Evolutionary conservation across 2,329 filamentous ascomycete species (phyloP).

Genomic region (Ceratocystis harringtonii): DNA sequence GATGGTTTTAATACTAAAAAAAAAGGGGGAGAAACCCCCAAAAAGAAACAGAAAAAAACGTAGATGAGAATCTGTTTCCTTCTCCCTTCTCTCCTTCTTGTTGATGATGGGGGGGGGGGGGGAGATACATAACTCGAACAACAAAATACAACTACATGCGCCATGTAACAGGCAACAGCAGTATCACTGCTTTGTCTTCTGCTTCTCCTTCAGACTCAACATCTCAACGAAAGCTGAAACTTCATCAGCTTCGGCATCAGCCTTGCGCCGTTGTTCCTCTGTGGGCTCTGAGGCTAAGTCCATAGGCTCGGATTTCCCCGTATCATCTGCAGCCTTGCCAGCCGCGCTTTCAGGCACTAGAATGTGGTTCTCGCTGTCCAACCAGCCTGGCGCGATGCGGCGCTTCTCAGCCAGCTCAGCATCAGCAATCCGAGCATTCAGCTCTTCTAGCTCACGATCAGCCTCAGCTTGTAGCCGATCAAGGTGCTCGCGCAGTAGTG

Average conservation of each 20-base stretch:
- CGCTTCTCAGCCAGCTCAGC: slow-evolving; percentile 67
- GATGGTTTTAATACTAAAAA: not conserved
- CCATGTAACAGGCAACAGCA: not conserved
- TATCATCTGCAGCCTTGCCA: slow-evolving; percentile 18
- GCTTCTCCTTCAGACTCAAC: slow-evolving; percentile 15
- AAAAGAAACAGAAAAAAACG: not conserved
- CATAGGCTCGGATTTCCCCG: slow-evolving; percentile 26
- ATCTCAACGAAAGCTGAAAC: slow-evolving; percentile 12
- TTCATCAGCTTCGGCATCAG: slow-evolving; percentile 31
- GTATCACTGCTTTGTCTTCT: not conserved
- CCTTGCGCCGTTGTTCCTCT: slow-evolving; percentile 11
- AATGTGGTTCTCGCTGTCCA: slow-evolving; percentile 57
- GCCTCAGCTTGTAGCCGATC: slow-evolving; percentile 53
- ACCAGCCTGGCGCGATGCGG: slow-evolving; percentile 63
- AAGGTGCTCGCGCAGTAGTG: slow-evolving; percentile 62
- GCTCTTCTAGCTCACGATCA: slow-evolving; percentile 48
- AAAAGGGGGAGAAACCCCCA: not conserved
- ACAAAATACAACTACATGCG: not conserved
- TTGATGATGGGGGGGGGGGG: not conserved
- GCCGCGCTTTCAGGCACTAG: slow-evolving; percentile 47
- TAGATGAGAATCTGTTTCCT: not conserved
- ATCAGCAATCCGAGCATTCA: slow-evolving; percentile 50
- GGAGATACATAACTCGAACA: not conserved
- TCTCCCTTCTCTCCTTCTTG: too few species aligned
- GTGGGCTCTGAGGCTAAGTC: slow-evolving; percentile 18